Evolutionary conservation across 2,329 filamentous ascomycete genomes (phyloP).

Genomic region (Stromatinia cepivora): DNA sequence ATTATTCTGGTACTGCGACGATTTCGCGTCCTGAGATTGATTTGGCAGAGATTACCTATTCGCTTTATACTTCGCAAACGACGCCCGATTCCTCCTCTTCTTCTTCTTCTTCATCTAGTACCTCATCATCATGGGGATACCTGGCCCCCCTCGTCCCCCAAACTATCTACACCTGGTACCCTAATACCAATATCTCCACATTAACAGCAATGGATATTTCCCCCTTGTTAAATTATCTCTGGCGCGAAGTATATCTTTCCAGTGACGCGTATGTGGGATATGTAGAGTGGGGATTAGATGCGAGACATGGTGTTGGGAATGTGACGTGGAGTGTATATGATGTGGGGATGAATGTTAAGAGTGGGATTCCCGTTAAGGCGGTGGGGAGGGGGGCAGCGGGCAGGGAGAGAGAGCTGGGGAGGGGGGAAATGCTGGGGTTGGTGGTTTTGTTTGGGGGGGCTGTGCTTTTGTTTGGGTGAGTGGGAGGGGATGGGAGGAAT

Average conservation of each 20-base stretch:
- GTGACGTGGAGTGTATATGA: not conserved
- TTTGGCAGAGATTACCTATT: not conserved
- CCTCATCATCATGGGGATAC: too few relatives aligned
- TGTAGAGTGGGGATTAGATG: conserved; percentile 14
- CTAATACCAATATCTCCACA: not conserved
- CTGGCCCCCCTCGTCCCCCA: not conserved
- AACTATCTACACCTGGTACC: conserved; percentile 13
- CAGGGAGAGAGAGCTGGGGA: not conserved
- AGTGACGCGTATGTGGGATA: conserved; percentile 6
- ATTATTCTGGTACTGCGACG: not conserved
- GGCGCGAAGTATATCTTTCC: conserved; percentile 2
- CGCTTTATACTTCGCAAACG: not conserved
- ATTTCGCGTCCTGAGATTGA: not conserved
- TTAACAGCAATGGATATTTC: conserved; percentile 1
- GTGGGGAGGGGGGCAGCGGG: not conserved
- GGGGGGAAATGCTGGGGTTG: not conserved
- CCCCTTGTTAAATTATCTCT: conserved; percentile 4
- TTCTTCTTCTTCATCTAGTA: not conserved
- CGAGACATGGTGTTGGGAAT: not conserved
- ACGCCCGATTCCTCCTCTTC: fast-evolving
- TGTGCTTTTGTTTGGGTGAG: not conserved
- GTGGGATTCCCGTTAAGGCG: not conserved
- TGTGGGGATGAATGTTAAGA: not conserved
- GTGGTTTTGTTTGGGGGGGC: not conserved
- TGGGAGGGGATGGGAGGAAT: not conserved